Base-by-base conservation (phyloP, 176 grass and related monocot species). In the Stipa capillata region DNA sequence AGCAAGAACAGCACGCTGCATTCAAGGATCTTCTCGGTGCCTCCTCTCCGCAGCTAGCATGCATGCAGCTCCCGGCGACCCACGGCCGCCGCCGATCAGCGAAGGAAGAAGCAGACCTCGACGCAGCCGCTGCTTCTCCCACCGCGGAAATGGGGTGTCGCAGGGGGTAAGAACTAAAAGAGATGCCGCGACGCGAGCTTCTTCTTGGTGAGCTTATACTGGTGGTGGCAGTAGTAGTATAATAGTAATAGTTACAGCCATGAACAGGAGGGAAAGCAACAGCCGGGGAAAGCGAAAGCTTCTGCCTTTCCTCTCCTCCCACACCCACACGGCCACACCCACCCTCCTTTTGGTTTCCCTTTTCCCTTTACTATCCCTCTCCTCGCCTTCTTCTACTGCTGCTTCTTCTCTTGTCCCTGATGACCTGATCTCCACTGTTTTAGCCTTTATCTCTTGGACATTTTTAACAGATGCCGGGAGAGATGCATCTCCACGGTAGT, bases 211-310 rank as follows among this genome's bases (percentile, higher is more conserved):
- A 18, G 60, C 33, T 41, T 75, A 75, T 44, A 17, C 45, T 44
- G 33, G 31, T 49, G 16, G 40, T 54, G 73, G 45, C 31, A 54
- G 39, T 3, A 75, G 20, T 43, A 67, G 69, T 69, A 64, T 73
- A 79, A 67, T 79, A 74, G 78, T 67, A 79, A 79, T 79, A 42
- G 41, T n/a, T n/a, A n/a, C 81, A 80, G 81, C n/a, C n/a, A n/a
- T n/a, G n/a, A 52, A 69, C 34, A 48, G 43, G 54, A 51, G 74
- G 65, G 89, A 91, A 87, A 87, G 80, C 84, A 84, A 84, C 84
- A 76, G 69, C 80, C 40, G n/a, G 72, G 76, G 75, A 87, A 81
- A 87, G 89, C 81, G 89, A 91, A 91, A 86, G 73, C 78, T 39
- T 79, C n/a, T n/a, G n/a, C n/a, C n/a, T n/a, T n/a, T n/a, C n/a